Percentiles rank a stretch among this genome's conserved stretches.
Conservation (phyloP, 73 alveolate genomes). For the Symbiodinium pilosum region DNA sequence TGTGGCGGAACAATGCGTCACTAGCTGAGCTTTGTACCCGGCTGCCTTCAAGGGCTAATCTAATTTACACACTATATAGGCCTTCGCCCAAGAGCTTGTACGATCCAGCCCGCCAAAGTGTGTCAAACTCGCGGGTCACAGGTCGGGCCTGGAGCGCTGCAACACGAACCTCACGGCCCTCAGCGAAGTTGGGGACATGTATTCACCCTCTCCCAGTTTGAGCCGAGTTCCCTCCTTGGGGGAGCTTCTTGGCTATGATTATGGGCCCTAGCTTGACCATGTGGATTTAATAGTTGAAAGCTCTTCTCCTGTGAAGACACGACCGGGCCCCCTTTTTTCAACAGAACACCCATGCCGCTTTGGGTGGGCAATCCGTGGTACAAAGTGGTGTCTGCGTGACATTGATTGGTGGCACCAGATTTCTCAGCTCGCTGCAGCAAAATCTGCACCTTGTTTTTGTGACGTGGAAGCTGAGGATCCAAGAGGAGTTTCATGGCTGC, state of each 20-base stretch:
- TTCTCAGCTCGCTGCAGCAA: too few relatives aligned
- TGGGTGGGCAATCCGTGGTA: too few relatives aligned
- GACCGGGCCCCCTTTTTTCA: too few relatives aligned
- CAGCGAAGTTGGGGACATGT: background rate
- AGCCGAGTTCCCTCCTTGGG: slow-evolving; percentile 80
- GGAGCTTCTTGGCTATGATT: slow-evolving; percentile 29
- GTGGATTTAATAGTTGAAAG: too few relatives aligned
- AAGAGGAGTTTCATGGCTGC: background rate
- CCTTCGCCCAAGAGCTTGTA: too few relatives aligned
- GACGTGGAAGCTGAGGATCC: slow-evolving; percentile 7
- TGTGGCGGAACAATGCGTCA: slow-evolving; percentile 33
- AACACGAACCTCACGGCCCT: background rate
- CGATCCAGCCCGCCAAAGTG: too few relatives aligned
- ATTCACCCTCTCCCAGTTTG: background rate
- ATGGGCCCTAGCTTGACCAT: background rate
- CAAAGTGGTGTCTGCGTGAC: too few relatives aligned
- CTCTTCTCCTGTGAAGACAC: too few relatives aligned
- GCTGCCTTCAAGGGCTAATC: background rate
- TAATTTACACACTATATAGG: too few relatives aligned
- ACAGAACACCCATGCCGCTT: too few relatives aligned
- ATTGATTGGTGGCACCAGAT: too few relatives aligned
- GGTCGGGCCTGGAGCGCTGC: slow-evolving; percentile 24
- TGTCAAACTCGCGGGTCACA: background rate
- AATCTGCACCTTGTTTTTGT: too few relatives aligned
- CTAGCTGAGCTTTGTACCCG: background rate